These are phyloP conservation scores for Oryza nivara DNA, from an alignment of 176 grass and related monocot species.

Conservation along the genomic window DNA sequence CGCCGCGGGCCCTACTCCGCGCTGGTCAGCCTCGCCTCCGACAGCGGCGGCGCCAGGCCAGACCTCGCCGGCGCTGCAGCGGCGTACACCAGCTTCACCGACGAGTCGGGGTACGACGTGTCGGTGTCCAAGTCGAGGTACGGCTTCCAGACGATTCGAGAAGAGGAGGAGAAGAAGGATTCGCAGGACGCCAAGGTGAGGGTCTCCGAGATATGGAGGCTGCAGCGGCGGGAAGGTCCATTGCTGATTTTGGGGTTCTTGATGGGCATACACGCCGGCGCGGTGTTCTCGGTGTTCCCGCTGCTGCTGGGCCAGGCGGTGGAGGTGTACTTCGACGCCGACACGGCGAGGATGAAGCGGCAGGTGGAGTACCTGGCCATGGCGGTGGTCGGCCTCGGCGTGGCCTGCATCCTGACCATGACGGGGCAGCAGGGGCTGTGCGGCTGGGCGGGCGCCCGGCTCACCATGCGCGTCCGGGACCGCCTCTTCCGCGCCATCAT, in stretches of 20 bases:
- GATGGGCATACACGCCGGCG: slow-evolving; percentile 56
- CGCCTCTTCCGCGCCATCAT: slow-evolving; percentile 61
- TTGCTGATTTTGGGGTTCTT: slow-evolving; percentile 55
- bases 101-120: slow-evolving; percentile 26
- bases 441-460: slow-evolving; percentile 54
- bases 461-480: slow-evolving; percentile 53
- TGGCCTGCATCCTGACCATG: slow-evolving; percentile 64
- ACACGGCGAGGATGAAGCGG: slow-evolving; percentile 57
- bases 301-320: slow-evolving; percentile 64
- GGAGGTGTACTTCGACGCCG: slow-evolving; percentile 48
- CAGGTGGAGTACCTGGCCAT: slow-evolving; percentile 50
- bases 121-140: slow-evolving; percentile 37
- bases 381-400: slow-evolving; percentile 52
- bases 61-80: background rate
- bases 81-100: slow-evolving; percentile 31
- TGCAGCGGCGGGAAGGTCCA: slow-evolving; percentile 53
- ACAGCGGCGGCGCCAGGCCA: background rate
- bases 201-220: slow-evolving; percentile 46
- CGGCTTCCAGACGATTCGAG: slow-evolving; percentile 3
- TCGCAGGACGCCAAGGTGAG: background rate
- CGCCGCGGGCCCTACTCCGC: slow-evolving; percentile 44
- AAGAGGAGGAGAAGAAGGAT: background rate
- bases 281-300: slow-evolving; percentile 68
- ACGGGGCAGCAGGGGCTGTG: slow-evolving; percentile 68
- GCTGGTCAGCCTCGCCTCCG: slow-evolving; percentile 47